phyloP scores from a whole-genome alignment of 441 rosid species.

The Viola pubescens region DNA sequence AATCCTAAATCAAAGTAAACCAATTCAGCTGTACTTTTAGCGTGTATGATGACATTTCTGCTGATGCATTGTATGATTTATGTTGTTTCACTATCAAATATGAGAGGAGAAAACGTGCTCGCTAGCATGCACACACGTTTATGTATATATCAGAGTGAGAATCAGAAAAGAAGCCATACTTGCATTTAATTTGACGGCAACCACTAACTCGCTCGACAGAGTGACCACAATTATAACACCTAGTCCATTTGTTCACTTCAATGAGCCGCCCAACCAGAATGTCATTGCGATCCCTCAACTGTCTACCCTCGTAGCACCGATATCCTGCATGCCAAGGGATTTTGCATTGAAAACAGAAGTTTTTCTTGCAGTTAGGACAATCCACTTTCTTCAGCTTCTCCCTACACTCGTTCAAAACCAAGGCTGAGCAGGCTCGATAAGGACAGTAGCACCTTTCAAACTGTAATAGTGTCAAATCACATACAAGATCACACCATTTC shows the following conservation, averaged over 20 bases:
- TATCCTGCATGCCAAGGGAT: conserved; percentile 28
- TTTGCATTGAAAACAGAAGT: conserved; percentile 26
- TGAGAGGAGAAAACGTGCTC: background rate
- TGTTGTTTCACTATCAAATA: background rate
- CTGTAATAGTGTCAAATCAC: conserved; percentile 9
- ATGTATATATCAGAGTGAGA: background rate
- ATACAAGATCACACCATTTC: conserved; percentile 24
- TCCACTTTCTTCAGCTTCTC: conserved; percentile 15
- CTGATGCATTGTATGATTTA: background rate
- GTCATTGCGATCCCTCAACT: conserved; percentile 22
- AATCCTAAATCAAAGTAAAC: background rate
- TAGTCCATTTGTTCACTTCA: conserved; percentile 22
- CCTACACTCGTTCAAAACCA: conserved; percentile 23
- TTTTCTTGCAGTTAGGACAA: conserved; percentile 24
- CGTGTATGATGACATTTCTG: background rate
- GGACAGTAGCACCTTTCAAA: conserved; percentile 23
- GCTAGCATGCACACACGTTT: background rate
- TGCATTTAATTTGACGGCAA: conserved; percentile 22
- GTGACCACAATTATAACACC: conserved; percentile 26
- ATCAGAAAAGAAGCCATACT: conserved; percentile 6
- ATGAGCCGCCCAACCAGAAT: conserved; percentile 18
- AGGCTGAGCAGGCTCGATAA: conserved; percentile 19
- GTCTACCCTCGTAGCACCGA: conserved; percentile 18
- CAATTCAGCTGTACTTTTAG: background rate
- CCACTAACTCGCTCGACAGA: conserved; percentile 24